Conservation (phyloP, 805 yeast genomes). For the Candida sanyiensis region DNA sequence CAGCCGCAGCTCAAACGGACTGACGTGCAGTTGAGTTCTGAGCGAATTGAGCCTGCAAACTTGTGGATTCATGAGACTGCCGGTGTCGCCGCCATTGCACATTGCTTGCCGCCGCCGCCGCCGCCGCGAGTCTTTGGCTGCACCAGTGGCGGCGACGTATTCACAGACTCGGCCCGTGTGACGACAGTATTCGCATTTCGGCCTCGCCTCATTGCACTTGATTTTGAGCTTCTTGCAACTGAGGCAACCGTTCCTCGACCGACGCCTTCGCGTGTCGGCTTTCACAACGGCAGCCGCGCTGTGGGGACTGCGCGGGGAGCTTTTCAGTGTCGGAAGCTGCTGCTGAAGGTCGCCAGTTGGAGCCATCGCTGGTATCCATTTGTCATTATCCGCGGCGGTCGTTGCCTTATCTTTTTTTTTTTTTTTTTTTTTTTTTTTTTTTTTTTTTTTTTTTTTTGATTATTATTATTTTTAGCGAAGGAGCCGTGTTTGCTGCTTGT, state of each 20-base stretch:
- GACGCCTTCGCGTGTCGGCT: constrained; percentile 22
- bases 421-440: no score
- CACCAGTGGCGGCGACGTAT: constrained; percentile 32
- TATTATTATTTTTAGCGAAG: no score
- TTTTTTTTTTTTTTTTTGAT: no score
- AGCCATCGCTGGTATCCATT: no score
- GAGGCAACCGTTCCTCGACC: constrained; percentile 81
- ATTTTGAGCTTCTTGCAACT: constrained; percentile 86
- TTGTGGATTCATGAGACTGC: not conserved
- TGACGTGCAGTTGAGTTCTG: constrained; percentile 13
- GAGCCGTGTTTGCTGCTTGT: no score
- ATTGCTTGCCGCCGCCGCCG: not conserved
- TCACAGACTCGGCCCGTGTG: constrained; percentile 74
- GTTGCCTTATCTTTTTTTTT: no score
- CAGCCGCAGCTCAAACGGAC: constrained; percentile 18
- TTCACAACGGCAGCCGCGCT: not conserved
- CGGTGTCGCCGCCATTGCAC: not conserved
- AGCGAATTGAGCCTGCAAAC: constrained; percentile 17
- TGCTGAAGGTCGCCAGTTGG: no score
- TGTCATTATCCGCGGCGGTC: no score
- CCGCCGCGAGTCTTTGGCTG: constrained; percentile 5
- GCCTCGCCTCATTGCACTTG: constrained; percentile 83
- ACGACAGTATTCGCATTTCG: constrained; percentile 71
- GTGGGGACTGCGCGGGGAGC: not conserved
- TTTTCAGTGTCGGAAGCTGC: not conserved